These are phyloP conservation scores for Ceratocystis huliohia DNA, from an alignment of 2,329 filamentous ascomycete genomes.

Conservation along the genomic window DNA sequence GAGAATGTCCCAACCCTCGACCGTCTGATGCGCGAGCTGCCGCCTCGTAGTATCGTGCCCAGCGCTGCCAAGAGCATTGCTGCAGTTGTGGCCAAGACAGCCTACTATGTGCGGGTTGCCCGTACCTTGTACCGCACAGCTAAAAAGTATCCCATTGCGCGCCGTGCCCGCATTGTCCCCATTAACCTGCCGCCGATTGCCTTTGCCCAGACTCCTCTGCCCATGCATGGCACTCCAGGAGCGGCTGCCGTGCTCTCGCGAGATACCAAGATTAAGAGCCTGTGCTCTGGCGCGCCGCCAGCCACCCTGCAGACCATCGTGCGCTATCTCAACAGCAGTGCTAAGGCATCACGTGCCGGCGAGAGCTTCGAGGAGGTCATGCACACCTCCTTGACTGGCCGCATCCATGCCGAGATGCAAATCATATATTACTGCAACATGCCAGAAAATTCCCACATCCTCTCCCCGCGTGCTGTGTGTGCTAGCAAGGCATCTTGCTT, in stretches of 20 bases:
- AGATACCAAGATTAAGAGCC: slow-evolving; percentile 13
- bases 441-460: slow-evolving; percentile 21
- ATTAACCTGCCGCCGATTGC: slow-evolving; percentile 24
- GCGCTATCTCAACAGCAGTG: slow-evolving; percentile 14
- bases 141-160: slow-evolving; percentile 26
- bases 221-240: slow-evolving; percentile 6
- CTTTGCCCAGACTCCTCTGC: slow-evolving; percentile 14
- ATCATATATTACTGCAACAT: slow-evolving; percentile 34
- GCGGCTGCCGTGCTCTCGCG: slow-evolving; percentile 9
- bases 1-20: slow-evolving; percentile 10
- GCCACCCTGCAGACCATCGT: slow-evolving; percentile 18
- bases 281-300: slow-evolving; percentile 16
- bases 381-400: slow-evolving; percentile 24
- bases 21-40: slow-evolving; percentile 18
- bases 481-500: slow-evolving; percentile 41
- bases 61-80: slow-evolving; percentile 19
- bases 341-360: slow-evolving; percentile 16
- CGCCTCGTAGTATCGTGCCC: slow-evolving; percentile 10
- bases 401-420: slow-evolving; percentile 40
- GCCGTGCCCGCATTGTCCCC: slow-evolving; percentile 25
- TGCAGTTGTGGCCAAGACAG: slow-evolving; percentile 18
- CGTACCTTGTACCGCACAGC: slow-evolving; percentile 26
- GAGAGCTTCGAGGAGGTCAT: slow-evolving; percentile 19
- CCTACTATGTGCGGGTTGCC: slow-evolving; percentile 19
- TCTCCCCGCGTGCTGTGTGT: slow-evolving; percentile 33